Evolutionary conservation across 2,329 filamentous ascomycete species (phyloP).

Genomic region (Xylariomycetidae sp.): DNA sequence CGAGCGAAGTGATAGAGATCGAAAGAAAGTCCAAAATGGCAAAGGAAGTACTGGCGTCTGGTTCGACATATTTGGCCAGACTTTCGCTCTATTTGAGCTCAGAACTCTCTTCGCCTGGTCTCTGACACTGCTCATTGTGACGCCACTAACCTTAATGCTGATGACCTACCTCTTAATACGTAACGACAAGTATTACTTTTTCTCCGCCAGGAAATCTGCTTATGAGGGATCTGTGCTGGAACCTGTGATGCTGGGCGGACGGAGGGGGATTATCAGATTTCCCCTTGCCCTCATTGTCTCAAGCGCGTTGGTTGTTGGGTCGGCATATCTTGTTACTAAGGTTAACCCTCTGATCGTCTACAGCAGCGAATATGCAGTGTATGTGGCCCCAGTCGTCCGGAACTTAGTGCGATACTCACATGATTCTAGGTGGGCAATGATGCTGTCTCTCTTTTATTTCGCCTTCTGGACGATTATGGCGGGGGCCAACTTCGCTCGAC

Average conservation of each 20-base stretch:
- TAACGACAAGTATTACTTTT: slow-evolving; percentile 83
- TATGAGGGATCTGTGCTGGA: slow-evolving; percentile 58
- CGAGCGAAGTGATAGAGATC: slow-evolving; percentile 45
- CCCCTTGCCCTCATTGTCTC: slow-evolving; percentile 70
- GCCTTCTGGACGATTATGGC: slow-evolving; percentile 69
- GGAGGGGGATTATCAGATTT: slow-evolving; percentile 79
- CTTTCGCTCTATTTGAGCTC: slow-evolving; percentile 73
- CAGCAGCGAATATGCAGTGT: slow-evolving; percentile 77
- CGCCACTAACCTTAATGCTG: slow-evolving; percentile 67
- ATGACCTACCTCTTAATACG: slow-evolving; percentile 65
- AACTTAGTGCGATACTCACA: slow-evolving; percentile 12
- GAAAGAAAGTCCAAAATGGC: slow-evolving; percentile 62
- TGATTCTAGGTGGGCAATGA: slow-evolving; percentile 65
- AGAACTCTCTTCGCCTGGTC: slow-evolving; percentile 85
- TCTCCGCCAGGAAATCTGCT: slow-evolving; percentile 56
- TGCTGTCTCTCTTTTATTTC: slow-evolving; percentile 74
- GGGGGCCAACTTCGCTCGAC: slow-evolving; percentile 72
- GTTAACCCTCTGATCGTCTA: slow-evolving; percentile 89
- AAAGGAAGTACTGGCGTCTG: slow-evolving; percentile 70
- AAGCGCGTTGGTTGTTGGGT: slow-evolving; percentile 62
- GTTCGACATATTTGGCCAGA: slow-evolving; percentile 85
- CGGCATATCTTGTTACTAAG: slow-evolving; percentile 72
- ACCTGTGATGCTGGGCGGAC: slow-evolving; percentile 63
- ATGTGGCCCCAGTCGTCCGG: slow-evolving; percentile 9
- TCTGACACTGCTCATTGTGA: slow-evolving; percentile 73